phyloP scores from a whole-genome alignment of 148 eudicot genomes.

The Camellia sinensis region DNA sequence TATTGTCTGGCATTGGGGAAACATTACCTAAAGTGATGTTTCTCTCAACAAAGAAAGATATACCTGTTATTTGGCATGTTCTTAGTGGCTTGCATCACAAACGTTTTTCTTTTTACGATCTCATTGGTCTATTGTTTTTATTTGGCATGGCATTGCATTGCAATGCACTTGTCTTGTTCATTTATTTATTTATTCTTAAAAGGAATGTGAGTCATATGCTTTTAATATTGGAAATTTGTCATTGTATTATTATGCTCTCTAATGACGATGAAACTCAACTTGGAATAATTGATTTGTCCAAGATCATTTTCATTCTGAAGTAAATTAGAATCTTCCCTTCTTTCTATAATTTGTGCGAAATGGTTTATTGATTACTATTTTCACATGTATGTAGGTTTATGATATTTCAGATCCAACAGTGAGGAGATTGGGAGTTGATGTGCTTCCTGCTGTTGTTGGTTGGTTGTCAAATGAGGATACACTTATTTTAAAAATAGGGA shows the following conservation, averaged over 20 bases:
- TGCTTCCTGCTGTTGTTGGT: constrained; percentile 88
- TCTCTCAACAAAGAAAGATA: constrained; percentile 80
- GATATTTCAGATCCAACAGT: constrained; percentile 64
- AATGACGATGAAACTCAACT: neutral
- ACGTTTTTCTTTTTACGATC: constrained; percentile 63
- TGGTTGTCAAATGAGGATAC: constrained; percentile 86
- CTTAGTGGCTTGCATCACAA: constrained; percentile 79
- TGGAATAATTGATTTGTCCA: neutral
- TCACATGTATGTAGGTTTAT: constrained; percentile 41
- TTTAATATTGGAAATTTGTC: neutral
- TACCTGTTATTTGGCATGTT: constrained; percentile 89
- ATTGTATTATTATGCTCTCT: neutral
- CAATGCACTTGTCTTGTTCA: neutral
- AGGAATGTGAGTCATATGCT: neutral
- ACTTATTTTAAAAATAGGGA: constrained; percentile 65
- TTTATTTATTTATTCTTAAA: neutral
- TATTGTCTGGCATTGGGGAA: constrained; percentile 37
- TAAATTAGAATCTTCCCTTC: neutral
- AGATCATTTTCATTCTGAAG: neutral
- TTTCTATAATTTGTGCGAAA: neutral
- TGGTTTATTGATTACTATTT: neutral
- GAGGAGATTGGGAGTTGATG: constrained; percentile 58
- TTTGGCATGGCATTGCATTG: neutral
- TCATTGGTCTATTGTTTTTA: neutral
- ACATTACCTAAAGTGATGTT: constrained; percentile 76